These are phyloP conservation scores for Tulasnella sp. DNA, from an alignment of 768 basidiomycete genomes.

Conservation along the genomic window DNA sequence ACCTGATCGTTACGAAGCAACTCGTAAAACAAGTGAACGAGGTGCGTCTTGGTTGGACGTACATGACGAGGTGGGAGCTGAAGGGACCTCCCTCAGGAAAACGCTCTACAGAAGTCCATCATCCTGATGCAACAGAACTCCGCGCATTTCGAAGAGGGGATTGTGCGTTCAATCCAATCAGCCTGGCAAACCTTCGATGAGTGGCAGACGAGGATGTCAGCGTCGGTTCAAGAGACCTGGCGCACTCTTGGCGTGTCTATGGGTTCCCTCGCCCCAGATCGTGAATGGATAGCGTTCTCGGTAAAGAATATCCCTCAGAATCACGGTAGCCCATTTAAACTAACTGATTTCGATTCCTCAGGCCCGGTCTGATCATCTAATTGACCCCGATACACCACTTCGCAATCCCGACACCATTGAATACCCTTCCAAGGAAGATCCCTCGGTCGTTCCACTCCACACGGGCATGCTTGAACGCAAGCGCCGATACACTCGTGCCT, in stretches of 20 bases:
- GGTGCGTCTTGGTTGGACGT: background rate
- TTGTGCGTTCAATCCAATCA: slow-evolving; percentile 90
- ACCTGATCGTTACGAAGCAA: slow-evolving; percentile 69
- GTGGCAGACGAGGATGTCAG: slow-evolving; percentile 79
- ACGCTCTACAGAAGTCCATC: slow-evolving; percentile 93
- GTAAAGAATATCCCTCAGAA: background rate
- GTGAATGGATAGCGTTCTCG: slow-evolving; percentile 95
- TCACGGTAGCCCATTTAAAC: background rate
- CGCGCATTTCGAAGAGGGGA: slow-evolving; percentile 94
- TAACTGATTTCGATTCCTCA: background rate
- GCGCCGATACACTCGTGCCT: slow-evolving; percentile 86
- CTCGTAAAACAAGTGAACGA: slow-evolving; percentile 65
- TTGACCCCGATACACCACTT: slow-evolving; percentile 95
- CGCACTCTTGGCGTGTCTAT: slow-evolving; percentile 65
- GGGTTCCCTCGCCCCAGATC: slow-evolving; percentile 73
- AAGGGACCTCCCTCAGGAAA: slow-evolving; percentile 73
- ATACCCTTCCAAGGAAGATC: slow-evolving; percentile 90
- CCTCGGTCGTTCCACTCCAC: slow-evolving; percentile 79
- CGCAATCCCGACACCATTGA: slow-evolving; percentile 69
- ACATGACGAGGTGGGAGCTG: background rate
- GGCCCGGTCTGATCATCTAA: slow-evolving; percentile 86
- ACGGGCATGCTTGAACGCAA: slow-evolving; percentile 89
- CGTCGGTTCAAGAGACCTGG: slow-evolving; percentile 71
- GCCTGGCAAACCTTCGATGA: slow-evolving; percentile 98
- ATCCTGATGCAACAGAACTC: slow-evolving; percentile 98